Base-by-base conservation (phyloP, 148 eudicot species). In the Spergularia bocconei region DNA sequence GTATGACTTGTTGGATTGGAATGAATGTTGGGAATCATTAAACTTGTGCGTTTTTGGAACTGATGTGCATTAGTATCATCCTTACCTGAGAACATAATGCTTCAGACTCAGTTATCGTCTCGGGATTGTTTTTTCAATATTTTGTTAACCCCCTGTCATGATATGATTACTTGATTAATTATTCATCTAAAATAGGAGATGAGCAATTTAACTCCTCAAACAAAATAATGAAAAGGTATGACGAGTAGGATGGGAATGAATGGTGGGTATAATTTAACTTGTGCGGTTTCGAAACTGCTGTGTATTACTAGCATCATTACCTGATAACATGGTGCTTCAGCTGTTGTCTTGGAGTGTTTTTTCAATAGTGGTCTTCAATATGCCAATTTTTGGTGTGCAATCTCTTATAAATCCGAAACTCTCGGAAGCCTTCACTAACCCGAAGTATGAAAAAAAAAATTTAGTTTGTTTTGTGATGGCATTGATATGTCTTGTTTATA, bases 221-320 rank as follows among this genome's bases (percentile, higher is more conserved):
- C 85, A 93, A 93, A 82, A 80, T 93, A 73, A 81, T 91, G 77
- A 81, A 77, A 74, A 92, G 95, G 95, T 88, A 75, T 52, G 7
- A n/a, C 13, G 25, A 58, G 6, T 12, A 7, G 54, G 38, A 17
- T 1, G 29, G 57, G 54, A 17, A 2, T n/a, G 5, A 68, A 64
- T 20, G 13, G 0, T 47, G 48, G 15, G 60, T 57, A 39, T 44
- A 4, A 44, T 44, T 44, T 6, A 39, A 4, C 2, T 41, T 65
- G 21, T 65, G 48, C 13, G 16, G 2, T 21, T 25, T 25, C 1
- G 19, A 5, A 16, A 55, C 47, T 25, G 61, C 13, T 66, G 17
- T 55, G 68, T 50, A 54, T 62, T 70, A 21, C 64, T 17, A 53
- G 41, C n/a, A 39, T 39, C 66, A 4, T 9, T 58, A 13, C 13